These are phyloP conservation scores for Chaetomidium leptoderma DNA, from an alignment of 495 filamentous ascomycete genomes.

Conservation along the genomic window DNA sequence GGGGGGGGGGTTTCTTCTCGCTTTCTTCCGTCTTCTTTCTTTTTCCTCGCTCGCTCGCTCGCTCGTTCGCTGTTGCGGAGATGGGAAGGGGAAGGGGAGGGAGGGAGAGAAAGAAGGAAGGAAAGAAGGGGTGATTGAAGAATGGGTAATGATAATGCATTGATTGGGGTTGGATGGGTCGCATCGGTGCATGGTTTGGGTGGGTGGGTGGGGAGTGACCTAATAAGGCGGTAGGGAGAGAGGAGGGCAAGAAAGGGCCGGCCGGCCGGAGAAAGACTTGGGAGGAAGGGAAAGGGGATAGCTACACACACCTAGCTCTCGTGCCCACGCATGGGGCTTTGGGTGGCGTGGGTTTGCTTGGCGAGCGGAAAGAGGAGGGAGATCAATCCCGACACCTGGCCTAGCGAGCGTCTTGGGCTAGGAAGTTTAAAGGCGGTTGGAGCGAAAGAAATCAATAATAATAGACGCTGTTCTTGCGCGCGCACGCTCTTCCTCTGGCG, in stretches of 20 bases:
- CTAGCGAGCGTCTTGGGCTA: too few relatives aligned
- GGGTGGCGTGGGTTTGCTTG: too few relatives aligned
- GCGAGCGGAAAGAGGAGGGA: too few relatives aligned
- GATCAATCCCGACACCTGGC: too few relatives aligned
- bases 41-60: not conserved
- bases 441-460: not conserved
- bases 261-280: too few relatives aligned
- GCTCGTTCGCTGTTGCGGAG: too few relatives aligned
- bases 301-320: too few relatives aligned
- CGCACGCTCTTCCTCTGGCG: too few relatives aligned
- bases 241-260: not conserved
- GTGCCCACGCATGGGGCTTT: too few relatives aligned
- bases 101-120: not conserved
- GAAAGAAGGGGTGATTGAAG: not conserved
- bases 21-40: not conserved
- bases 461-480: not conserved
- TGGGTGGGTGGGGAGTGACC: not conserved
- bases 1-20: not conserved
- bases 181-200: too few relatives aligned
- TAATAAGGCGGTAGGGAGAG: not conserved
- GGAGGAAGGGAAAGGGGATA: too few relatives aligned
- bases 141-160: constrained; percentile 6
- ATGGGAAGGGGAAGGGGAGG: not conserved
- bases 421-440: not conserved
- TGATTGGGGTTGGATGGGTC: not conserved